These are phyloP conservation scores for Xylaria castorea DNA, from an alignment of 495 filamentous ascomycete species.

Conservation along the genomic window DNA sequence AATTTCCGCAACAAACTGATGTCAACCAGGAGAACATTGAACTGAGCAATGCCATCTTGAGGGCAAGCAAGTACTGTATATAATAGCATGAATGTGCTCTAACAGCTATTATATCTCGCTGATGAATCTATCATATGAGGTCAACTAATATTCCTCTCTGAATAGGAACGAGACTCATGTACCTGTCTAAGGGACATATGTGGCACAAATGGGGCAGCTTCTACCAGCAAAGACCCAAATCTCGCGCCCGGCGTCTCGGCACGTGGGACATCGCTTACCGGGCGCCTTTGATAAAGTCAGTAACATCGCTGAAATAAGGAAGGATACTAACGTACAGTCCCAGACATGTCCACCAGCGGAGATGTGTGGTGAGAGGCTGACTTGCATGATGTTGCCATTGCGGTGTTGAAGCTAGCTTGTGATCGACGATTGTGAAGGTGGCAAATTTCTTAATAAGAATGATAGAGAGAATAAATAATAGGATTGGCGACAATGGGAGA, in stretches of 20 bases:
- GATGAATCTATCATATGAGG: not conserved
- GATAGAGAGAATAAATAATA: not conserved
- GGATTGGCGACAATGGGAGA: not conserved
- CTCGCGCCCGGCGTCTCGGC: constrained; percentile 21
- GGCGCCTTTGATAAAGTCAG: constrained; percentile 18
- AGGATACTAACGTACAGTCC: constrained; percentile 10
- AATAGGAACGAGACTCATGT: not conserved
- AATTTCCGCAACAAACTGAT: not conserved
- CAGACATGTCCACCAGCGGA: constrained; percentile 23
- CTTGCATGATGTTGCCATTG: constrained; percentile 21
- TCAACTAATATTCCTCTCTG: not conserved
- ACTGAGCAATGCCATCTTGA: not conserved
- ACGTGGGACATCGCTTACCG: constrained; percentile 28
- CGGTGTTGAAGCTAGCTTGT: not conserved
- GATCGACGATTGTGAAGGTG: not conserved
- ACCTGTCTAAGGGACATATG: constrained; percentile 21
- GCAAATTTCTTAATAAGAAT: too few species aligned
- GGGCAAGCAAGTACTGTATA: not conserved
- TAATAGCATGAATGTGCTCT: not conserved
- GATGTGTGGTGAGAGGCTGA: constrained; percentile 8
- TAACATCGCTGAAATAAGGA: too few species aligned
- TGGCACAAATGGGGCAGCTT: constrained; percentile 29
- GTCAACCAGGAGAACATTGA: too few species aligned
- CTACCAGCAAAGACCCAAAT: constrained; percentile 25
- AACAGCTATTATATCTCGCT: not conserved